These are phyloP conservation scores for Solanum bulbocastanum DNA, from an alignment of 257 asterid genomes.

Conservation along the genomic window DNA sequence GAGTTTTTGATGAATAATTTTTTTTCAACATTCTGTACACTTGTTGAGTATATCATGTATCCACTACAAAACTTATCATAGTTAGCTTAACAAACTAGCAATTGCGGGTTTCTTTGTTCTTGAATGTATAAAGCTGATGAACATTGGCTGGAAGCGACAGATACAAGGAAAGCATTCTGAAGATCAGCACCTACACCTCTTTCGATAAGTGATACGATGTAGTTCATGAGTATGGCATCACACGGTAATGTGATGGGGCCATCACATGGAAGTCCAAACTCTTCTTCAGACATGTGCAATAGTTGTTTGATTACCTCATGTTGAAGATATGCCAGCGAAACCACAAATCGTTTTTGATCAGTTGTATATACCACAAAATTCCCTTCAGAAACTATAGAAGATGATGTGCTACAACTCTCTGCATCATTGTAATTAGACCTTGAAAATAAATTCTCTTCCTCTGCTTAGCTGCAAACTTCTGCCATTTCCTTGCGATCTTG, in stretches of 20 bases:
- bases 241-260: slow-evolving; percentile 19
- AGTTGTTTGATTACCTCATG: slow-evolving; percentile 13
- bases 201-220: slow-evolving; percentile 3
- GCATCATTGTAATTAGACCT: neutral
- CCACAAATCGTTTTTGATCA: slow-evolving; percentile 14
- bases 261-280: neutral
- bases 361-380: slow-evolving; percentile 20
- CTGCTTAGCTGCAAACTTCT: neutral
- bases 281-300: slow-evolving; percentile 23
- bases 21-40: neutral
- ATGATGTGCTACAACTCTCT: neutral
- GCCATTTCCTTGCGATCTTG: neutral
- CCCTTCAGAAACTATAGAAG: slow-evolving; percentile 13
- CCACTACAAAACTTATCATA: neutral
- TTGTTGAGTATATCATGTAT: neutral
- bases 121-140: neutral
- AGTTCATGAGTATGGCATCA: slow-evolving; percentile 3
- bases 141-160: neutral
- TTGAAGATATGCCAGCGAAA: slow-evolving; percentile 18
- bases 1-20: neutral
- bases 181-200: slow-evolving; percentile 13
- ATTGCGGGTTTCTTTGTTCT: neutral
- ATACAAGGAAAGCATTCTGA: slow-evolving; percentile 17
- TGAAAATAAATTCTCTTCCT: neutral
- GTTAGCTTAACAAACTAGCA: neutral